These are phyloP conservation scores for Rhodotorula mucilaginosa DNA, from an alignment of 1,284 basidiomycete species.

Conservation along the genomic window DNA sequence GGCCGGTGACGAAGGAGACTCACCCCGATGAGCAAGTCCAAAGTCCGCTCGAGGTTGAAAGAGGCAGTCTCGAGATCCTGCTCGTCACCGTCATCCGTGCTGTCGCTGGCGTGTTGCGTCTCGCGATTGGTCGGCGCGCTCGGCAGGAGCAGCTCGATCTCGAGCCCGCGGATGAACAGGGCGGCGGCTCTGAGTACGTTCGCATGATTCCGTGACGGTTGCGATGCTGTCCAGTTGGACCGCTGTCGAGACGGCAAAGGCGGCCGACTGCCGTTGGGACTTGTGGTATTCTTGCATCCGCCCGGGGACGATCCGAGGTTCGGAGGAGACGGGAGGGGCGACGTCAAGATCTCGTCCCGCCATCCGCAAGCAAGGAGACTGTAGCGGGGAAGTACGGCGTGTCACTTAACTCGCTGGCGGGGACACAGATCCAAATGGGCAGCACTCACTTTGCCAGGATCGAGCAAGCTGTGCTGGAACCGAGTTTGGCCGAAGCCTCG, in stretches of 20 bases:
- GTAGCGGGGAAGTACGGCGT: background rate
- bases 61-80: constrained; percentile 23
- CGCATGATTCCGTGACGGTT: background rate
- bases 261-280: background rate
- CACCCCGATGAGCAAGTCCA: constrained; percentile 35
- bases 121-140: background rate
- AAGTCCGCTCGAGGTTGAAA: constrained; percentile 24
- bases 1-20: background rate
- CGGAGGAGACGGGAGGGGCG: constrained; percentile 4
- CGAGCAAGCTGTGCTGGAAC: constrained; percentile 36
- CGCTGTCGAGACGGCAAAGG: background rate
- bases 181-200: background rate
- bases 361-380: constrained; percentile 6
- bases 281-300: background rate
- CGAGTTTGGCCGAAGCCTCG: constrained; percentile 25
- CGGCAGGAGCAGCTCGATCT: background rate
- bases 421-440: no score
- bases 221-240: no score
- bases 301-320: background rate
- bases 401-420: background rate
- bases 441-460: constrained; percentile 38
- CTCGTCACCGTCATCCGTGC: constrained; percentile 18
- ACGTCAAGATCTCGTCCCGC: background rate
- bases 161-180: background rate
- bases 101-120: background rate